Conservation (phyloP, 352 stramenopile species). For the Blastocystis sp. region DNA sequence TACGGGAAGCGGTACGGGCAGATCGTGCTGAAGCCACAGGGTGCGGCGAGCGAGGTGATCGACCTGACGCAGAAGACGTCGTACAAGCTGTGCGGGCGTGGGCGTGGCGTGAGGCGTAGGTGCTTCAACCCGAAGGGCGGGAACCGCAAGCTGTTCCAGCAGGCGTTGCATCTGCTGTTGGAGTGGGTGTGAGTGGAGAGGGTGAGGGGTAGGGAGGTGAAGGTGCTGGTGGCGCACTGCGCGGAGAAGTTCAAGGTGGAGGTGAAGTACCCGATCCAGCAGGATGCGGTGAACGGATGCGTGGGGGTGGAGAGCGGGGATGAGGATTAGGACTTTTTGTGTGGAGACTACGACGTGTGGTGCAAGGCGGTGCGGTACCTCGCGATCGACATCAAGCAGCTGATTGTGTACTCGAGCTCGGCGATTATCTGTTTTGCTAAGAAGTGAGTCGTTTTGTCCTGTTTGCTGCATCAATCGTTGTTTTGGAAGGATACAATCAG, state of each 20-base stretch:
- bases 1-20: constrained; percentile 12
- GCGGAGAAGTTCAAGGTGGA: constrained; percentile 32
- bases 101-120: constrained; percentile 1
- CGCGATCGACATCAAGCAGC: constrained; percentile 57
- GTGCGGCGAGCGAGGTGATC: constrained; percentile 37
- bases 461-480: no score
- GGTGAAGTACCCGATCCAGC: background rate
- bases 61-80: constrained; percentile 16
- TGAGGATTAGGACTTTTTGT: constrained; percentile 56
- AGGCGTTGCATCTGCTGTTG: constrained; percentile 37
- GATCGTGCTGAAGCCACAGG: background rate
- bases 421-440: constrained; percentile 7
- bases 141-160: constrained; percentile 43
- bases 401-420: constrained; percentile 42
- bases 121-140: constrained; percentile 48
- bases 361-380: constrained; percentile 15
- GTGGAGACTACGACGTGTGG: constrained; percentile 46
- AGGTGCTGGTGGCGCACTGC: constrained; percentile 12
- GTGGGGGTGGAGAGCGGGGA: background rate
- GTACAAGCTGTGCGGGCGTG: constrained; percentile 20
- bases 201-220: constrained; percentile 4
- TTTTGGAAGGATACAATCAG: no score
- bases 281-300: constrained; percentile 2
- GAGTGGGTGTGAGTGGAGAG: background rate
- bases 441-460: no score